A percentile compares a stretch with the other conserved stretches of the same genome.
Conservation (phyloP, 2,329 filamentous ascomycete genomes). For the Neoarthrinium moseri region DNA sequence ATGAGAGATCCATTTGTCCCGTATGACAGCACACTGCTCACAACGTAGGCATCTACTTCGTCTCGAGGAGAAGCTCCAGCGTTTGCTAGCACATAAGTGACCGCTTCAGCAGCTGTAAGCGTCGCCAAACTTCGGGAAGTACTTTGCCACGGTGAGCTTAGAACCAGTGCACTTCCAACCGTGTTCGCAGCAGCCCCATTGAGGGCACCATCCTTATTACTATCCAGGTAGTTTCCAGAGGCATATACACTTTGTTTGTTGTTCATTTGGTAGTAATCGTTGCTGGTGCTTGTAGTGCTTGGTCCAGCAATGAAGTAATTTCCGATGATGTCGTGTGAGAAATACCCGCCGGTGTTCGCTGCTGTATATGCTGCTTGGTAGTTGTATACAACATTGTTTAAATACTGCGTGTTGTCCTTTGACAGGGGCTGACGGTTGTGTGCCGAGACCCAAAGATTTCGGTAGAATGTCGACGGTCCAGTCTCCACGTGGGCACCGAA, state of each 20-base stretch:
- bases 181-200: slow-evolving; percentile 13
- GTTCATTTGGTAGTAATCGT: slow-evolving; percentile 40
- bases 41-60: slow-evolving; percentile 23
- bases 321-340: slow-evolving; percentile 35
- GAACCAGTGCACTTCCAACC: slow-evolving; percentile 4
- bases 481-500: slow-evolving; percentile 42
- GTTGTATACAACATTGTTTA: slow-evolving; percentile 46
- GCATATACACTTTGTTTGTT: slow-evolving; percentile 41
- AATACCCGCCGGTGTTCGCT: slow-evolving; percentile 15
- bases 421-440: slow-evolving; percentile 45
- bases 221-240: slow-evolving; percentile 38
- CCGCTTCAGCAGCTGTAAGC: slow-evolving; percentile 32
- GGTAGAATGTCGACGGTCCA: slow-evolving; percentile 37
- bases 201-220: slow-evolving; percentile 15
- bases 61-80: slow-evolving; percentile 33
- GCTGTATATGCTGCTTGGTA: slow-evolving; percentile 37
- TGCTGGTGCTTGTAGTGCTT: slow-evolving; percentile 33
- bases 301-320: slow-evolving; percentile 46
- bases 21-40: slow-evolving; percentile 19
- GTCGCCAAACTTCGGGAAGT: slow-evolving; percentile 17
- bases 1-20: slow-evolving; percentile 21
- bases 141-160: slow-evolving; percentile 16
- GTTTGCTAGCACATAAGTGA: slow-evolving; percentile 31
- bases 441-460: slow-evolving; percentile 45
- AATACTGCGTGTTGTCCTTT: slow-evolving; percentile 42